A percentile compares a stretch with the other conserved stretches of the same genome.
Evolutionary conservation across 1,284 basidiomycete genomes (phyloP).

Genomic region (Veloboletus limbatus): DNA sequence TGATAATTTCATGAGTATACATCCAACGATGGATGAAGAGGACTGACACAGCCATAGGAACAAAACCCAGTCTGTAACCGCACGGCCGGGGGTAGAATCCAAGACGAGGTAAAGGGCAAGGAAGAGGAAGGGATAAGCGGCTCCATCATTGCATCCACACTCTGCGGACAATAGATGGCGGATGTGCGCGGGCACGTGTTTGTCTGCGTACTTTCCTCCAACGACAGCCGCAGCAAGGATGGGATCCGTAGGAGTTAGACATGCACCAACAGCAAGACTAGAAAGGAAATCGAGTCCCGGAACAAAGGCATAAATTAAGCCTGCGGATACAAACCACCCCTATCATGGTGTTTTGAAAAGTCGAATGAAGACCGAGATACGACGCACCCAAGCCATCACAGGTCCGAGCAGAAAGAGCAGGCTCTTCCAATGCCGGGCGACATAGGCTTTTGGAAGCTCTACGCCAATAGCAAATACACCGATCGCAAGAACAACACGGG

Average conservation of each 20-base stretch:
- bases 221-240: constrained; percentile 88
- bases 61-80: constrained; percentile 81
- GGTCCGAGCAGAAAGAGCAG: constrained; percentile 85
- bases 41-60: constrained; percentile 78
- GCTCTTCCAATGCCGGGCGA: constrained; percentile 88
- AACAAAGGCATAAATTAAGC: constrained; percentile 85
- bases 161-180: constrained; percentile 90
- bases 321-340: constrained; percentile 92
- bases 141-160: constrained; percentile 91
- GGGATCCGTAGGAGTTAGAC: constrained; percentile 96
- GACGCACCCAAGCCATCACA: constrained; percentile 83
- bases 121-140: constrained; percentile 95
- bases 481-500: constrained; percentile 93
- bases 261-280: constrained; percentile 86
- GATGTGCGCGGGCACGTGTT: constrained; percentile 95
- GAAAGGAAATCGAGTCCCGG: constrained; percentile 86
- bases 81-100: constrained; percentile 58
- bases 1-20: constrained; percentile 22
- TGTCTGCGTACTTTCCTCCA: constrained; percentile 97
- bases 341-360: constrained; percentile 28
- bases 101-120: constrained; percentile 89
- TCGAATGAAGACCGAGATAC: constrained; percentile 8
- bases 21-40: background rate
- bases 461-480: constrained; percentile 99
- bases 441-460: constrained; percentile 91